Conservation (phyloP, 192 early-diverging fungal genomes). For the Coemansia pectinata region DNA sequence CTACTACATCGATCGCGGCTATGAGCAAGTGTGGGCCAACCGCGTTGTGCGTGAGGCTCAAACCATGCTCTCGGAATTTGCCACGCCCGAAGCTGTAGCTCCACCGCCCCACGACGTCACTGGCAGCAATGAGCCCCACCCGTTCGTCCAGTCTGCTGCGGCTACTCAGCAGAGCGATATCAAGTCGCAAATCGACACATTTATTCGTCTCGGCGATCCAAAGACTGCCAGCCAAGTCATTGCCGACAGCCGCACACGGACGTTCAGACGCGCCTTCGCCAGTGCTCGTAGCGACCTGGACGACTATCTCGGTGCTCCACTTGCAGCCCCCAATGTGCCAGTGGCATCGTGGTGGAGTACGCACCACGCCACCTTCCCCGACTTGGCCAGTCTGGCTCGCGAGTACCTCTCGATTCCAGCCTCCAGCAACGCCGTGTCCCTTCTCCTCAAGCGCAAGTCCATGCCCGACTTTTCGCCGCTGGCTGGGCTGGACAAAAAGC, state of each 20-base stretch:
- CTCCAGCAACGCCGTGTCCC: constrained; percentile 17
- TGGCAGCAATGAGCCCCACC: constrained; percentile 5
- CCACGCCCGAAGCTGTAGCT: constrained; percentile 3
- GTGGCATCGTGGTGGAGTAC: constrained; percentile 41
- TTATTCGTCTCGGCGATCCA: constrained; percentile 27
- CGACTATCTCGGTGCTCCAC: constrained; percentile 38
- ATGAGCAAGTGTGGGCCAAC: constrained; percentile 34
- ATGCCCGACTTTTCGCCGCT: constrained; percentile 37
- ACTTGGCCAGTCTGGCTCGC: constrained; percentile 29
- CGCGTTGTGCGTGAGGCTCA: constrained; percentile 44
- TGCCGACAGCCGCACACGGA: constrained; percentile 34
- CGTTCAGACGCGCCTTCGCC: constrained; percentile 39
- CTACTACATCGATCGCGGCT: constrained; percentile 44
- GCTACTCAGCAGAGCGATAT: constrained; percentile 20
- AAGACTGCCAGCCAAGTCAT: constrained; percentile 21
- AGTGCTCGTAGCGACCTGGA: constrained; percentile 46
- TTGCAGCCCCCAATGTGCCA: constrained; percentile 28
- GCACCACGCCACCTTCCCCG: constrained; percentile 35
- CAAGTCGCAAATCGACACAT: constrained; percentile 30
- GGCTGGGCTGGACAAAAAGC: constrained; percentile 32
- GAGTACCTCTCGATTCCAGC: constrained; percentile 49
- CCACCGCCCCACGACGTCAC: background rate
- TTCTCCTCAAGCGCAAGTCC: constrained; percentile 14
- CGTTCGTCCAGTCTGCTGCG: constrained; percentile 11
- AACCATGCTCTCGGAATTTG: constrained; percentile 32